These are phyloP conservation scores for Karstenula rhodostoma DNA, from an alignment of 2,329 filamentous ascomycete genomes.

Conservation along the genomic window DNA sequence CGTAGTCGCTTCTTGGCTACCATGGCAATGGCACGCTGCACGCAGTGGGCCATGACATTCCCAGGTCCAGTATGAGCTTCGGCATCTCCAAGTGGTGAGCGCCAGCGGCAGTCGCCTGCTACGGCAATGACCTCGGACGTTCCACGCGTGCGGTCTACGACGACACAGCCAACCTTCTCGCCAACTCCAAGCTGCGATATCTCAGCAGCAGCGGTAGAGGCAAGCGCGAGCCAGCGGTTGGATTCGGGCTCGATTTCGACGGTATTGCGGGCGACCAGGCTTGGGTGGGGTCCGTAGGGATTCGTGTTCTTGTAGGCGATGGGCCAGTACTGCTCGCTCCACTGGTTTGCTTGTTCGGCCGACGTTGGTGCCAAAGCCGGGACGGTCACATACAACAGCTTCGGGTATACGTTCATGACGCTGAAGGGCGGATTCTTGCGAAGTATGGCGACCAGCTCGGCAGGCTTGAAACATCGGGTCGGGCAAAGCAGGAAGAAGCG, in stretches of 20 bases:
- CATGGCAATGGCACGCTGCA: slow-evolving; percentile 82
- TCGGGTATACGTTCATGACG: slow-evolving; percentile 52
- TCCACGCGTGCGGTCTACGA: slow-evolving; percentile 67
- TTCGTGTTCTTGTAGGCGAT: slow-evolving; percentile 88
- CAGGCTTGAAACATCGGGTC: slow-evolving; percentile 59
- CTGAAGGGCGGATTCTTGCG: slow-evolving; percentile 51
- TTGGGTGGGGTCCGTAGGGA: slow-evolving; percentile 83
- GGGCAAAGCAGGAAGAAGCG: slow-evolving; percentile 63
- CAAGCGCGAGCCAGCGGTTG: slow-evolving; percentile 72
- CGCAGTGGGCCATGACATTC: slow-evolving; percentile 81
- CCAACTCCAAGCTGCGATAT: slow-evolving; percentile 67
- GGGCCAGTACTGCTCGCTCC: slow-evolving; percentile 82
- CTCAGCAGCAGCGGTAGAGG: slow-evolving; percentile 69
- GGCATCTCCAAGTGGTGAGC: slow-evolving; percentile 46
- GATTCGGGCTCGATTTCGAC: slow-evolving; percentile 72
- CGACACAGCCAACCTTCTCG: slow-evolving; percentile 75
- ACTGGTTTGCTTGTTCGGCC: slow-evolving; percentile 75
- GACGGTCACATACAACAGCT: slow-evolving; percentile 71
- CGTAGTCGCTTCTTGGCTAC: slow-evolving; percentile 68
- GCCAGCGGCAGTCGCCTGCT: slow-evolving; percentile 79
- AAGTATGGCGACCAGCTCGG: slow-evolving; percentile 54
- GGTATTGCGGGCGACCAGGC: slow-evolving; percentile 73
- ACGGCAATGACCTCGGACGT: slow-evolving; percentile 70
- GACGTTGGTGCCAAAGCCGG: slow-evolving; percentile 79
- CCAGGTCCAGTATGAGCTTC: slow-evolving; percentile 56